Evolutionary conservation across 257 asterid species (phyloP).

Genomic region (Capsicum baccatum): DNA sequence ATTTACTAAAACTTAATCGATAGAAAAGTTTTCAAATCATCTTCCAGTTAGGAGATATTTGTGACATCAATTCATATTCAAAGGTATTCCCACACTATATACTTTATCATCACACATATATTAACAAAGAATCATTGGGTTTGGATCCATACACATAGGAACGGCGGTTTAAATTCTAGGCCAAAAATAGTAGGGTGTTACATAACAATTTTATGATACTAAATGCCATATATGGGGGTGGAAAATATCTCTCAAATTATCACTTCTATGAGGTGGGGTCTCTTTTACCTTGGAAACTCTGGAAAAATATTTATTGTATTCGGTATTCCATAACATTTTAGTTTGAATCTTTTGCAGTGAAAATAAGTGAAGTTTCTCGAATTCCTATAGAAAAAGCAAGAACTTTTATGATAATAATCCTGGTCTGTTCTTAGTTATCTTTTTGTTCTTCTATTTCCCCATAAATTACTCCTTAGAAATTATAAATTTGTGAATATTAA

Average conservation of each 20-base stretch:
- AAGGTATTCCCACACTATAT: no score
- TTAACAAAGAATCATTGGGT: no score
- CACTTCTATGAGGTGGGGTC: slow-evolving; percentile 6
- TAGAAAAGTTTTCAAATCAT: no score
- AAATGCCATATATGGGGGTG: background rate
- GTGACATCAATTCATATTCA: no score
- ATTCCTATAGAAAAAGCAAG: slow-evolving; percentile 56
- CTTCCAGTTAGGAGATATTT: no score
- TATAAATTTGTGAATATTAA: background rate
- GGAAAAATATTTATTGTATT: background rate
- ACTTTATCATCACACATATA: no score
- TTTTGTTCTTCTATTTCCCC: background rate
- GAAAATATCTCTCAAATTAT: slow-evolving; percentile 16
- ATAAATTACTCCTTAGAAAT: background rate
- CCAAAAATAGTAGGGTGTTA: no score
- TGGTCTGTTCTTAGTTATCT: slow-evolving; percentile 46
- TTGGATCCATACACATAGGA: no score
- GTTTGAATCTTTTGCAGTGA: slow-evolving; percentile 50
- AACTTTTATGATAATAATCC: slow-evolving; percentile 55
- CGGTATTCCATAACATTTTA: background rate
- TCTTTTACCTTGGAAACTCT: background rate
- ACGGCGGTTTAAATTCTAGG: no score
- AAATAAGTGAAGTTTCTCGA: slow-evolving; percentile 49
- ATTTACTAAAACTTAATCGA: no score
- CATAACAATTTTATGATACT: background rate